phyloP scores from a whole-genome alignment of 1,139 yeast genomes.

The Suhomyces ambrosiae region DNA sequence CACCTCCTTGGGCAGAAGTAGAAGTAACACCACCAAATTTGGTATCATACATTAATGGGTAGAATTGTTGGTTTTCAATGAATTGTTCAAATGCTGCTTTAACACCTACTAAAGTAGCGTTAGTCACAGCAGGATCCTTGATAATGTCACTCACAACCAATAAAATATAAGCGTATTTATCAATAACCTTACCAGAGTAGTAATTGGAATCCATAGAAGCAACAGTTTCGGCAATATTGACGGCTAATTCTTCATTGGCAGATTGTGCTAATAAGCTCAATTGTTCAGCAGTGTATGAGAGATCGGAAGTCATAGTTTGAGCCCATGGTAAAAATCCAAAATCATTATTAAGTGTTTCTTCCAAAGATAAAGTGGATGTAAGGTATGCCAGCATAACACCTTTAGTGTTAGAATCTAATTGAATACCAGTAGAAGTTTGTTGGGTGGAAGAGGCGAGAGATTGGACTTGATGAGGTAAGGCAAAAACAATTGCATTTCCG shows the following conservation, averaged over 20 bases:
- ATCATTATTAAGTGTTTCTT: constrained; percentile 51
- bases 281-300: constrained; percentile 54
- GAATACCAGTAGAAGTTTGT: constrained; percentile 48
- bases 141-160: constrained; percentile 64
- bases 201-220: constrained; percentile 56
- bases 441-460: constrained; percentile 46
- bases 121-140: constrained; percentile 52
- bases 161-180: constrained; percentile 72
- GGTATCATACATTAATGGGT: constrained; percentile 71
- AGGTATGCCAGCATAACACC: constrained; percentile 66
- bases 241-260: constrained; percentile 60
- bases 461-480: constrained; percentile 70
- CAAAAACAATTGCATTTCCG: constrained; percentile 59
- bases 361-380: constrained; percentile 50
- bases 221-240: constrained; percentile 56
- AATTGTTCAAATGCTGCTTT: constrained; percentile 57
- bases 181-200: constrained; percentile 69
- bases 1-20: constrained; percentile 54
- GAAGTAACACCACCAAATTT: constrained; percentile 70
- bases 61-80: constrained; percentile 51
- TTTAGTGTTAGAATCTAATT: constrained; percentile 61
- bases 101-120: constrained; percentile 48
- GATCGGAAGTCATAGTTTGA: constrained; percentile 26
- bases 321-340: constrained; percentile 67
- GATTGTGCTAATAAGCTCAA: constrained; percentile 52